Conservation (phyloP, 148 eudicot species). For the Heliosperma pusillum region DNA sequence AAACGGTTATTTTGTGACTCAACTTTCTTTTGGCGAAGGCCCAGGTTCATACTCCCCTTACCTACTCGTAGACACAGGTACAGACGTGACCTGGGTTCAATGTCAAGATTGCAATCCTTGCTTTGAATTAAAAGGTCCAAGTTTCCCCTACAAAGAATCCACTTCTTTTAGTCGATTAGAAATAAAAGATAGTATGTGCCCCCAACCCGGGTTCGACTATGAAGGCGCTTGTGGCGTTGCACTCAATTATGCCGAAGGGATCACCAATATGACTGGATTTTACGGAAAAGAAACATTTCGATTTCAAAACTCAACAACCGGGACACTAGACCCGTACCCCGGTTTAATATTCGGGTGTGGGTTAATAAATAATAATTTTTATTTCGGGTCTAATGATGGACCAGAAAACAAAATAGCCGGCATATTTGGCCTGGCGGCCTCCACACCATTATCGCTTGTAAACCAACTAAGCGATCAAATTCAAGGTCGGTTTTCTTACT, state of each 20-base stretch:
- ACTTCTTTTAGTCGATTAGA: neutral
- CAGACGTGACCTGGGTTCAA: neutral
- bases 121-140: neutral
- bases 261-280: neutral
- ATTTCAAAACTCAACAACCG: neutral
- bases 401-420: slow-evolving; percentile 5
- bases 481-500: slow-evolving; percentile 17
- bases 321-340: neutral
- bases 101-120: slow-evolving; percentile 10
- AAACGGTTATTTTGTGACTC: neutral
- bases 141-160: neutral
- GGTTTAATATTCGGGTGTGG: slow-evolving; percentile 16
- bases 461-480: neutral
- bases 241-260: neutral
- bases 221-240: neutral
- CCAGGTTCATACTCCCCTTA: neutral
- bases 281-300: neutral
- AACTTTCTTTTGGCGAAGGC: neutral
- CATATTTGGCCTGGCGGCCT: neutral
- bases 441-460: neutral
- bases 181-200: neutral
- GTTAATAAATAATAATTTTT: neutral
- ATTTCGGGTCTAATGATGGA: neutral
- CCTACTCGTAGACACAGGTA: neutral
- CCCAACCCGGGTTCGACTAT: neutral